These are phyloP conservation scores for Trypanosoma theileri DNA, from an alignment of 208 protist genomes.

Conservation along the genomic window DNA sequence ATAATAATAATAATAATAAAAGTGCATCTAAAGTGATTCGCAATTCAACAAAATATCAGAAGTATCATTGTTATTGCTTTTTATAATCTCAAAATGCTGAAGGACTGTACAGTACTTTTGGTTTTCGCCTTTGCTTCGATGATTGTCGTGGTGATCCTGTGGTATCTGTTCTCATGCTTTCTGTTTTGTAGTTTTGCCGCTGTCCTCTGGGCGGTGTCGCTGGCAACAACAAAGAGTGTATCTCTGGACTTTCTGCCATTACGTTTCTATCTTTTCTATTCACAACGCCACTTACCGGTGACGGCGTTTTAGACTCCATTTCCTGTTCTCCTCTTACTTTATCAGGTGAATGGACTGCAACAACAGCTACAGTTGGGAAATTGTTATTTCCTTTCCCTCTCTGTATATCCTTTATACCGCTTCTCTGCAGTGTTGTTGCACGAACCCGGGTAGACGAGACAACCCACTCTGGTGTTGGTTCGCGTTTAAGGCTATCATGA, in stretches of 20 bases:
- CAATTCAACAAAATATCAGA: neutral
- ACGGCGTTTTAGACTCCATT: too few relatives aligned
- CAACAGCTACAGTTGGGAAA: too few relatives aligned
- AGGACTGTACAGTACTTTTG: slow-evolving; percentile 3
- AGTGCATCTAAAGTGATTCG: too few relatives aligned
- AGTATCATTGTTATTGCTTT: neutral
- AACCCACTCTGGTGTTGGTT: slow-evolving; percentile 3
- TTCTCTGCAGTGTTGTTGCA: neutral
- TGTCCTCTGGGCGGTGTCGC: too few relatives aligned
- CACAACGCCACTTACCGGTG: too few relatives aligned
- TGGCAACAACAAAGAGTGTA: too few relatives aligned
- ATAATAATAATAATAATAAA: too few relatives aligned
- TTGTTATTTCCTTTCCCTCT: neutral
- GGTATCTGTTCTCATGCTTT: neutral
- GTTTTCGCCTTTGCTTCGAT: neutral
- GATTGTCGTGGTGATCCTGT: neutral
- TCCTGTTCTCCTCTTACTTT: too few relatives aligned
- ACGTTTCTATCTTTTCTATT: too few relatives aligned
- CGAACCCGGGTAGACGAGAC: neutral
- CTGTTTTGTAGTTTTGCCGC: neutral
- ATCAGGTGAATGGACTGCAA: too few relatives aligned
- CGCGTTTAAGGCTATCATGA: neutral
- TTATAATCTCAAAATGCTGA: neutral
- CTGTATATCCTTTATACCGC: neutral
- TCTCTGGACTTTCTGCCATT: too few relatives aligned